These are phyloP conservation scores for Penicillium griseofulvum DNA, from an alignment of 2,329 filamentous ascomycete genomes.

Conservation along the genomic window DNA sequence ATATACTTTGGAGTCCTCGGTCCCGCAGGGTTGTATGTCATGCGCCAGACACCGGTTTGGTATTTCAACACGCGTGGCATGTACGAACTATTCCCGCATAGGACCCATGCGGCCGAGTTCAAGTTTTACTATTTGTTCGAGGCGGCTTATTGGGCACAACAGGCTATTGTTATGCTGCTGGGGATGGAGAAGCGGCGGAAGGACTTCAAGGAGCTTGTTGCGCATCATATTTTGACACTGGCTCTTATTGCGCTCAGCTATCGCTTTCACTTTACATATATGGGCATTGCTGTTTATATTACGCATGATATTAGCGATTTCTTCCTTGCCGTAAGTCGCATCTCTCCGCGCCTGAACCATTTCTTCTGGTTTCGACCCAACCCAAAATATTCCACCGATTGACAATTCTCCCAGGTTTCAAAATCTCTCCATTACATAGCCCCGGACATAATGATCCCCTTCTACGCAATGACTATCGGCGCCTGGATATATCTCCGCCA, in stretches of 20 bases:
- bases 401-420: conserved; percentile 59
- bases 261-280: conserved; percentile 91
- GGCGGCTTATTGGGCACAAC: conserved; percentile 89
- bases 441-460: conserved; percentile 68
- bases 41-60: conserved; percentile 85
- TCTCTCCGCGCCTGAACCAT: background rate
- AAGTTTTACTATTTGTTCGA: conserved; percentile 94
- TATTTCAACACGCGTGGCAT: conserved; percentile 86
- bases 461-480: conserved; percentile 75
- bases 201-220: conserved; percentile 86
- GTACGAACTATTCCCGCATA: conserved; percentile 82
- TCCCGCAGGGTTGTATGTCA: conserved; percentile 79
- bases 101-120: conserved; percentile 71
- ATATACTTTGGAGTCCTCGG: conserved; percentile 80
- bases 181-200: conserved; percentile 87
- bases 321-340: conserved; percentile 71
- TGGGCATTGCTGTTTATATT: conserved; percentile 84
- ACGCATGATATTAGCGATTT: conserved; percentile 92
- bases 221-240: conserved; percentile 83
- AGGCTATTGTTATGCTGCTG: conserved; percentile 78
- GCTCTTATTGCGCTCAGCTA: conserved; percentile 79
- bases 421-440: conserved; percentile 89
- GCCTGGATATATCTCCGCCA: conserved; percentile 87
- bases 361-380: background rate
- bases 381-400: background rate